Conservation (phyloP, 768 basidiomycete genomes). For the Trametes villosa region DNA sequence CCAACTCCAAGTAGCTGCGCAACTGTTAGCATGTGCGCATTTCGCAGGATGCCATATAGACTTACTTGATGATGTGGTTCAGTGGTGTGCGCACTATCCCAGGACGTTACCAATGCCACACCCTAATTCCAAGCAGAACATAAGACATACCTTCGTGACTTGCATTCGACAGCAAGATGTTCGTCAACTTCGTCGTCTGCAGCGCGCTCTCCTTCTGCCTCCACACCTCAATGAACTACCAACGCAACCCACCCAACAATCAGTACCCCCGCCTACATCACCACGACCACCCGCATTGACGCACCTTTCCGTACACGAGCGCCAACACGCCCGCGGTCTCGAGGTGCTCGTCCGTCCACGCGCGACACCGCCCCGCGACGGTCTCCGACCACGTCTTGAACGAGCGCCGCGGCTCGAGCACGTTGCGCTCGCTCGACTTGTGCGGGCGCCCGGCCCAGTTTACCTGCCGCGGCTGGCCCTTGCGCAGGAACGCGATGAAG, state of each 20-base stretch:
- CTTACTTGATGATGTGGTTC: conserved; percentile 84
- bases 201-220: conserved; percentile 77
- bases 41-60: background rate
- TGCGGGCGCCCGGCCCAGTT: conserved; percentile 82
- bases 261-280: background rate
- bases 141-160: conserved; percentile 72
- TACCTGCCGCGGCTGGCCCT: conserved; percentile 70
- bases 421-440: conserved; percentile 44
- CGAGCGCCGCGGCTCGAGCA: conserved; percentile 74
- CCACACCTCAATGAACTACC: conserved; percentile 84
- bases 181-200: conserved; percentile 73
- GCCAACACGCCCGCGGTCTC: conserved; percentile 82
- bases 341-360: conserved; percentile 83
- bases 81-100: conserved; percentile 68
- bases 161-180: conserved; percentile 76
- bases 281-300: background rate
- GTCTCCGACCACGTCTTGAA: conserved; percentile 83
- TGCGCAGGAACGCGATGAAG: conserved; percentile 82
- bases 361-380: conserved; percentile 65
- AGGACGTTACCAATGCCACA: background rate
- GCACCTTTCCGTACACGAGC: conserved; percentile 75
- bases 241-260: background rate
- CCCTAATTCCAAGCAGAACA: background rate
- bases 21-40: background rate
- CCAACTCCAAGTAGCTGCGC: conserved; percentile 74